Evolutionary conservation across 2,329 filamentous ascomycete species (phyloP).

Genomic region (Keithomyces neogunnii): DNA sequence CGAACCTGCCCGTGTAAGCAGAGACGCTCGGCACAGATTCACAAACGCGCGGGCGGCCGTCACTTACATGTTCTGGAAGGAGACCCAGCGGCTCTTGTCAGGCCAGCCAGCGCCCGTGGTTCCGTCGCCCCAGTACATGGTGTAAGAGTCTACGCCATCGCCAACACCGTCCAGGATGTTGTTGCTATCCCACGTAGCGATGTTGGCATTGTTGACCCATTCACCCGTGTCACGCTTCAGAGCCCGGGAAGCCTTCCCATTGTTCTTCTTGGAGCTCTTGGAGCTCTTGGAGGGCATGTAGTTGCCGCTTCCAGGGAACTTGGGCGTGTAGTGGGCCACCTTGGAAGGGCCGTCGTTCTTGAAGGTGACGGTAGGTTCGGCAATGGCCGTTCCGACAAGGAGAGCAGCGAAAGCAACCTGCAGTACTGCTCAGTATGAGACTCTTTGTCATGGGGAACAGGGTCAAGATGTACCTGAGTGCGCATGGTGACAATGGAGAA

Average conservation of each 20-base stretch:
- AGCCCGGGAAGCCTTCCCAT: background rate
- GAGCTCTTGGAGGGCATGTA: background rate
- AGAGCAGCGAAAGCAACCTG: background rate
- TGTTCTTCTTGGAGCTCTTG: background rate
- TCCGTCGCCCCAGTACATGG: slow-evolving; percentile 20
- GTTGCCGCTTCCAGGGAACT: background rate
- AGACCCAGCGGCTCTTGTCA: slow-evolving; percentile 17
- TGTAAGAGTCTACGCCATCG: slow-evolving; percentile 19
- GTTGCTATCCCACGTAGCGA: slow-evolving; percentile 4
- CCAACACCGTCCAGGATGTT: slow-evolving; percentile 8
- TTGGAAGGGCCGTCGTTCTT: background rate
- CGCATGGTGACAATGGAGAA: background rate
- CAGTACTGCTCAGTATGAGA: background rate
- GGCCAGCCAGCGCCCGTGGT: slow-evolving; percentile 22
- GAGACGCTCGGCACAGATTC: background rate
- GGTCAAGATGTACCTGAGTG: background rate
- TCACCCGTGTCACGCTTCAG: background rate
- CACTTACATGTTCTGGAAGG: slow-evolving; percentile 17
- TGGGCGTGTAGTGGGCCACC: background rate
- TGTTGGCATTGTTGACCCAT: background rate
- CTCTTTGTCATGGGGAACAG: background rate
- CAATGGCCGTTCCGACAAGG: background rate
- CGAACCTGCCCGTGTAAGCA: slow-evolving; percentile 11
- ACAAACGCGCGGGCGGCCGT: background rate
- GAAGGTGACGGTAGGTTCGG: background rate